A percentile compares a stretch with the other conserved stretches of the same genome.
These are phyloP conservation scores for Talaromyces ruber DNA, from an alignment of 495 filamentous ascomycete genomes.

Conservation along the genomic window DNA sequence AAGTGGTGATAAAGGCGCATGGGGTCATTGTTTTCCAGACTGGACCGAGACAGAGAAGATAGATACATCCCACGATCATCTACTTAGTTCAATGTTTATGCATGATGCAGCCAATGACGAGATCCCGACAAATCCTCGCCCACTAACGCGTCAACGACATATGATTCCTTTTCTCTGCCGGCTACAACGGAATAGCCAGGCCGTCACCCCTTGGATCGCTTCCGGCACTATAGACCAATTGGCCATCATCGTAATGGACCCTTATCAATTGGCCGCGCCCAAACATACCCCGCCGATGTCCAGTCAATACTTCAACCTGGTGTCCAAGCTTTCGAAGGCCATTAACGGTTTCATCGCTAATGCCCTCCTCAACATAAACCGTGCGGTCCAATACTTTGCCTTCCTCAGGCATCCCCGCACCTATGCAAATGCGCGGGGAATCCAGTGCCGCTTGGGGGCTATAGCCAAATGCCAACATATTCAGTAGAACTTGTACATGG, in stretches of 20 bases:
- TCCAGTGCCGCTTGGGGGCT: conserved; percentile 86
- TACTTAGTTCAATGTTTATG: background rate
- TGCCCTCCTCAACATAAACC: conserved; percentile 81
- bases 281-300: conserved; percentile 64
- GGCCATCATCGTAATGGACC: conserved; percentile 60
- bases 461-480: conserved; percentile 78
- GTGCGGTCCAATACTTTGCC: conserved; percentile 43
- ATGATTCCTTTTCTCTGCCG: background rate
- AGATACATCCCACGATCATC: background rate
- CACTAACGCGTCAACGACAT: background rate
- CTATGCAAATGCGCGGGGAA: conserved; percentile 78
- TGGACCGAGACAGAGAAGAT: background rate
- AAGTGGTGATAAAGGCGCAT: background rate
- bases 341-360: conserved; percentile 54
- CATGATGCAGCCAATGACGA: background rate
- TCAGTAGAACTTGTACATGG: conserved; percentile 89
- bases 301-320: conserved; percentile 56
- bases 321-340: conserved; percentile 67
- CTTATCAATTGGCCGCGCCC: conserved; percentile 87
- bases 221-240: conserved; percentile 69
- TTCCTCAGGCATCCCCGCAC: conserved; percentile 53
- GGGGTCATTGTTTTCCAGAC: background rate
- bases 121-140: background rate
- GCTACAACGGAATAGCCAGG: conserved; percentile 52
- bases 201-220: conserved; percentile 90